phyloP scores from a whole-genome alignment of 2,329 filamentous ascomycete genomes.

The Thermochaetoides dissita region DNA sequence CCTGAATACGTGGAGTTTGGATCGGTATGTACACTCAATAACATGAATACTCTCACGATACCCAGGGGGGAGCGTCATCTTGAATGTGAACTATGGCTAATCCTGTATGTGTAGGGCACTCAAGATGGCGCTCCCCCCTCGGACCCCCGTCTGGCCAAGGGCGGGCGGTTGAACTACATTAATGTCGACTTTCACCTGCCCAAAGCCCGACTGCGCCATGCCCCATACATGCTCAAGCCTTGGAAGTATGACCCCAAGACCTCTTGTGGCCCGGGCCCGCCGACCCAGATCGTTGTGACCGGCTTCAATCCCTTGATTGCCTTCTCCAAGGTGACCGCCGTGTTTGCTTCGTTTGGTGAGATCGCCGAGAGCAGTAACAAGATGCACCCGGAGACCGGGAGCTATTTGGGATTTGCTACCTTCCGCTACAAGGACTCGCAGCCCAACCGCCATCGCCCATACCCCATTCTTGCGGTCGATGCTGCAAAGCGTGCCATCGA shows the following conservation, averaged over 20 bases:
- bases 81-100: slow-evolving; percentile 43
- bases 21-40: slow-evolving; percentile 46
- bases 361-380: slow-evolving; percentile 87
- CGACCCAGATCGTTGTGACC: slow-evolving; percentile 82
- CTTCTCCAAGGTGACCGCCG: slow-evolving; percentile 60
- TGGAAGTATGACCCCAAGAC: slow-evolving; percentile 72
- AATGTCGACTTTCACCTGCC: slow-evolving; percentile 55
- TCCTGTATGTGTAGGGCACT: slow-evolving; percentile 37
- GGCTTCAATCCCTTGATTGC: slow-evolving; percentile 87
- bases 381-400: slow-evolving; percentile 86
- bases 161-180: slow-evolving; percentile 52
- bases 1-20: slow-evolving; percentile 50
- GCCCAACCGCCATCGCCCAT: slow-evolving; percentile 34
- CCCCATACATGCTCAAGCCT: slow-evolving; percentile 66
- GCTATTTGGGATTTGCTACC: slow-evolving; percentile 83
- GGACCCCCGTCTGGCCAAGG: slow-evolving; percentile 67
- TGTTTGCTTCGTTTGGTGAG: slow-evolving; percentile 71
- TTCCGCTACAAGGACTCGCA: slow-evolving; percentile 73
- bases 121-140: slow-evolving; percentile 65
- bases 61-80: slow-evolving; percentile 48
- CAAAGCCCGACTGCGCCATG: slow-evolving; percentile 56
- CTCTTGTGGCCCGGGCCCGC: slow-evolving; percentile 77
- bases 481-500: slow-evolving; percentile 71
- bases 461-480: slow-evolving; percentile 54
- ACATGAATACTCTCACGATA: slow-evolving; percentile 25